Conservation (phyloP, 2,329 filamentous ascomycete species). For the Colletotrichum sp. region DNA sequence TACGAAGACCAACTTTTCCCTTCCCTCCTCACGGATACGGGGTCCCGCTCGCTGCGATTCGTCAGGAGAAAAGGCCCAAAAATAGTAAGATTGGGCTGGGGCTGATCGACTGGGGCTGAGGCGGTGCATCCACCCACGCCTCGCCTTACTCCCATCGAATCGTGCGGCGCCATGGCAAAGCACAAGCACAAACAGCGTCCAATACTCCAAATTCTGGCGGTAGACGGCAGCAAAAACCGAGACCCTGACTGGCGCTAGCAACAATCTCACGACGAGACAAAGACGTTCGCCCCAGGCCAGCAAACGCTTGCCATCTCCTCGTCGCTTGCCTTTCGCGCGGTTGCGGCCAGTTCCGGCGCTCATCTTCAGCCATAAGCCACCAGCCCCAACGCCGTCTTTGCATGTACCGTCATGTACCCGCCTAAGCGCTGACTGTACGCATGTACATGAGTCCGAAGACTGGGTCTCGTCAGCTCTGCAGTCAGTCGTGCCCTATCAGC, state of each 20-base stretch:
- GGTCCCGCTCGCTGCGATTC: background rate
- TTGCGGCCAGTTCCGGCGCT: constrained; percentile 9
- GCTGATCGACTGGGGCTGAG: constrained; percentile 23
- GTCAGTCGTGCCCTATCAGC: background rate
- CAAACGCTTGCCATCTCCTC: background rate
- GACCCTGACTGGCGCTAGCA: background rate
- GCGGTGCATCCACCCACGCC: constrained; percentile 13
- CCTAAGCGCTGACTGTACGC: background rate
- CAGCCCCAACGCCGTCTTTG: background rate
- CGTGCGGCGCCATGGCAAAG: background rate
- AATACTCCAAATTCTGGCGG: background rate
- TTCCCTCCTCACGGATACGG: constrained; percentile 1
- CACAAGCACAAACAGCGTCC: background rate
- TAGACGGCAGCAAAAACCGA: background rate
- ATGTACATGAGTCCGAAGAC: background rate
- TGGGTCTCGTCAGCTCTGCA: background rate
- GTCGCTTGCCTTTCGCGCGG: background rate
- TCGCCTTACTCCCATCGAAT: constrained; percentile 1
- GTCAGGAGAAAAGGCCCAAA: constrained; percentile 14
- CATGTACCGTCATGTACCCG: background rate
- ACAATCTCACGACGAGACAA: background rate
- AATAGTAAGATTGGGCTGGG: constrained; percentile 23
- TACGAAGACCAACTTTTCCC: background rate
- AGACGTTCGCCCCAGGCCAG: background rate
- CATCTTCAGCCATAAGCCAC: background rate